Base-by-base conservation (phyloP, 2,329 filamentous ascomycete species). In the Fusarium concolor region DNA sequence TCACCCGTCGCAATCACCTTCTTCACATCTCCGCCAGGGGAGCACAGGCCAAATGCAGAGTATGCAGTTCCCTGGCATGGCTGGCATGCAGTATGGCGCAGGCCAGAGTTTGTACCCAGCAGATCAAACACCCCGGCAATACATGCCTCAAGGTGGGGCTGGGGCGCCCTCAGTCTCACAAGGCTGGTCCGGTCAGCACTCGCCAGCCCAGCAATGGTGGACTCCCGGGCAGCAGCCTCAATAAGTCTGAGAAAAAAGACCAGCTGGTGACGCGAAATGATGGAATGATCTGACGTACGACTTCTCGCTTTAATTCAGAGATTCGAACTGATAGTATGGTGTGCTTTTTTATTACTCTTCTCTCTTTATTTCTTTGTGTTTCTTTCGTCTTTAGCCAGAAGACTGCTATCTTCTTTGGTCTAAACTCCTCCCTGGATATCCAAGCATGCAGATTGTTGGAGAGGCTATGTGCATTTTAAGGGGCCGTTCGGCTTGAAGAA, bases 31-130 rank as follows among this genome's bases (percentile, higher is more conserved):
- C 35, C 87, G 87, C 18, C 88, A 90, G 69, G 81, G 85, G 7
- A 82, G 83, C 72, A 82, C 79, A 55, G 81, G 82, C 55, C 87
- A 86, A 75, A 86, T 90, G 76, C 87, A 87, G 71, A 83, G 80
- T 54, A 84, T 90, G 81, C 86, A 88, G 56, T 90, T 90, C 73
- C 83, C 87, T n/a, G 85, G 84, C 28, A 89, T 90, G 85, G 85
- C 85, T 39, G 83, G 84, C 41, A 84, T 90, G 77, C 82, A 82
- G 33, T 89, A 90, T 72, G 82, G 83, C 35, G 81, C 85, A 26
- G 81, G 83, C 10, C 86, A 88, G 71, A 83, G 83, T 51, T 86
- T 90, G 72, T 89, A 89, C 70, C 80, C 86, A 18, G 79, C 87
- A 28, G 89, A 91, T 45, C 87, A 89, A 78, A 89, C 87, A 2